Evolutionary conservation across 176 grass and related monocot genomes (phyloP).

Genomic region (Aegilops umbellulata): DNA sequence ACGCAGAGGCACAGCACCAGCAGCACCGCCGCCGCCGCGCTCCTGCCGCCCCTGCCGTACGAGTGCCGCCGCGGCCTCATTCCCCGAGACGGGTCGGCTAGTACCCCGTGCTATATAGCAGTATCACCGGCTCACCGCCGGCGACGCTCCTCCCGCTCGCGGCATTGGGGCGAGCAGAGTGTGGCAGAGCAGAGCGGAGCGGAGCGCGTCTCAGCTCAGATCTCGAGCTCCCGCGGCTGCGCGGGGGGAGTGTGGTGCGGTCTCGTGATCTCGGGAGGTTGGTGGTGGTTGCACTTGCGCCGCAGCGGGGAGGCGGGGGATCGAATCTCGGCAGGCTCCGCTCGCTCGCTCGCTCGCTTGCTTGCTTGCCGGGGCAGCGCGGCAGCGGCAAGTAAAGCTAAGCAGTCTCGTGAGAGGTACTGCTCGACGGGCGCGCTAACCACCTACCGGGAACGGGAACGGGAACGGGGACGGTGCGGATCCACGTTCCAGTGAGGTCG

Average conservation of each 20-base stretch:
- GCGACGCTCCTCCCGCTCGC: neutral
- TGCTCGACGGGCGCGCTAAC: constrained; percentile 22
- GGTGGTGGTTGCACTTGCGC: neutral
- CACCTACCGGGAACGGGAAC: neutral
- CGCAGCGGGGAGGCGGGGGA: neutral
- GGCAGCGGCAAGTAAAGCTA: neutral
- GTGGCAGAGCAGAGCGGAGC: neutral
- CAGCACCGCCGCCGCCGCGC: constrained; percentile 14
- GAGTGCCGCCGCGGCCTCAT: constrained; percentile 49
- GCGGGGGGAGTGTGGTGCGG: neutral
- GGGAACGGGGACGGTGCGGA: neutral
- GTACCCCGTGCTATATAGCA: neutral
- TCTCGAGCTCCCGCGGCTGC: neutral
- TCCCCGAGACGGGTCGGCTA: neutral
- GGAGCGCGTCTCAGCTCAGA: neutral
- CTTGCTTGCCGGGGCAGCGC: constrained; percentile 18
- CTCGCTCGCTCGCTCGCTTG: constrained; percentile 1
- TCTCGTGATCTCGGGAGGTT: constrained; percentile 20
- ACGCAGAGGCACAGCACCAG: constrained; percentile 49
- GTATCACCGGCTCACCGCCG: neutral
- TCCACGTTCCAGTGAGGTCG: neutral
- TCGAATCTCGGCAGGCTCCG: constrained; percentile 21
- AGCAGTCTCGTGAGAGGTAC: neutral
- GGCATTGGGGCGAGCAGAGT: neutral
- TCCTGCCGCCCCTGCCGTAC: constrained; percentile 27